Percentiles rank a stretch among this genome's conserved stretches.
Evolutionary conservation across 83 land plant genomes (phyloP).

Genomic region (Picea mariana): DNA sequence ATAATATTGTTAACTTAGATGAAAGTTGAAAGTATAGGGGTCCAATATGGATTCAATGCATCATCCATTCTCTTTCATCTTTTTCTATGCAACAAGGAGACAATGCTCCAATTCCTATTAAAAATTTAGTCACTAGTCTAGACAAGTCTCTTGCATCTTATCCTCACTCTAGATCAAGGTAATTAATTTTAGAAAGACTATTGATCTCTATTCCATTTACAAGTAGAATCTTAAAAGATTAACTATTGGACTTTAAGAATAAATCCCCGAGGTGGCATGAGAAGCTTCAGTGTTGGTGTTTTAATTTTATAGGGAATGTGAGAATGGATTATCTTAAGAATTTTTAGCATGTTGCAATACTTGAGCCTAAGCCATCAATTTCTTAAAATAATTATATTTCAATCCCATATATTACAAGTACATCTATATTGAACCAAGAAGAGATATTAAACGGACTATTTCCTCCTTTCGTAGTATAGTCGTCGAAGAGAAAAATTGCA

Average conservation of each 20-base stretch:
- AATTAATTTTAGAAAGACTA: not conserved
- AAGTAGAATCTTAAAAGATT: constrained; percentile 31
- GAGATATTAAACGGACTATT: no score
- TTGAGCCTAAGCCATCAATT: constrained; percentile 32
- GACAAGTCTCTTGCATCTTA: not conserved
- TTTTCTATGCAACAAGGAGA: constrained; percentile 25
- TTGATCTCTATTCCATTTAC: not conserved
- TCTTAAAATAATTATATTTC: constrained; percentile 20
- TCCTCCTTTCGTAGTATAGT: no score
- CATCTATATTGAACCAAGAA: no score
- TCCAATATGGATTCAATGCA: constrained; percentile 45
- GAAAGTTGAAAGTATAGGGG: constrained; percentile 46
- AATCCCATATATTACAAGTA: no score
- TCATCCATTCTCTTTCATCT: constrained; percentile 34
- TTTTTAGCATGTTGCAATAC: constrained; percentile 69
- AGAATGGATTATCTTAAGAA: constrained; percentile 81
- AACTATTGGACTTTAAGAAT: constrained; percentile 61
- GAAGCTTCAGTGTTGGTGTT: constrained; percentile 80
- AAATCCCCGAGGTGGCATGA: constrained; percentile 86
- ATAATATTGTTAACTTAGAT: constrained; percentile 33
- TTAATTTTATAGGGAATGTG: constrained; percentile 73
- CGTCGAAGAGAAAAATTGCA: no score
- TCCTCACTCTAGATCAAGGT: constrained; percentile 9
- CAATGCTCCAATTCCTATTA: not conserved
- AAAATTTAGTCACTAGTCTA: not conserved